phyloP scores from a whole-genome alignment of 1,139 yeast genomes.

The Hansenula lynferdii region DNA sequence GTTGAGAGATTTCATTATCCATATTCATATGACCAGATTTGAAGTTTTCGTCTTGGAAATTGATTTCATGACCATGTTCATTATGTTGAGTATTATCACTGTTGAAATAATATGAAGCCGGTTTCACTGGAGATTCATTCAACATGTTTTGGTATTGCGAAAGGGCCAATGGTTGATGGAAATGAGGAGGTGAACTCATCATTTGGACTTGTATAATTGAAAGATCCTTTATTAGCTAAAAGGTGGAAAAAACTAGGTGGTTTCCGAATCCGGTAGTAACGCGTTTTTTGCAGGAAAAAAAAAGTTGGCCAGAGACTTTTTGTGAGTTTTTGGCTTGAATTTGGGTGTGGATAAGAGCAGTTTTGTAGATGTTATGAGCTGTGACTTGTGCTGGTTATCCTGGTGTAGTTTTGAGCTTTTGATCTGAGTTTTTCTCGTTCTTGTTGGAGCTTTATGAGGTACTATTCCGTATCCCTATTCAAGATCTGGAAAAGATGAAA shows the following conservation, averaged over 20 bases:
- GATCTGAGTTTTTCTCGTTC: no score
- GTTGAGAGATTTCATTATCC: slow-evolving; percentile 3
- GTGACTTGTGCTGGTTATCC: no score
- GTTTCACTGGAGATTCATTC: slow-evolving; percentile 15
- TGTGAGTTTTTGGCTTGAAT: no score
- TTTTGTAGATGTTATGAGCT: no score
- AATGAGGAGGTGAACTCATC: slow-evolving; percentile 10
- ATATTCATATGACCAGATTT: slow-evolving; percentile 4
- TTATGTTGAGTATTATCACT: not conserved
- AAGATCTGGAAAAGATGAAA: no score
- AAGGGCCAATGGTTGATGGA: slow-evolving; percentile 9
- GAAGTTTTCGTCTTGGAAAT: slow-evolving; percentile 9
- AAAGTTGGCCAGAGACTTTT: not conserved
- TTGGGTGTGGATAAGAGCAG: no score
- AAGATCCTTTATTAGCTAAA: not conserved
- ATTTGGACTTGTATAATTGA: not conserved
- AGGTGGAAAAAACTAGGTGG: not conserved
- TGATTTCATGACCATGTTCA: not conserved
- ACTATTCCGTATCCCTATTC: no score
- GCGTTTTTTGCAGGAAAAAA: slow-evolving; percentile 1
- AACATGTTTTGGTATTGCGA: slow-evolving; percentile 14
- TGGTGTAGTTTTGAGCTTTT: no score
- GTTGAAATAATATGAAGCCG: slow-evolving; percentile 13
- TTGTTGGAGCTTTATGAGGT: no score
- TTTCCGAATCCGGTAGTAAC: slow-evolving; percentile 5